Conservation (phyloP, 495 filamentous ascomycete species). For the Aspergillus sclerotioniger region DNA sequence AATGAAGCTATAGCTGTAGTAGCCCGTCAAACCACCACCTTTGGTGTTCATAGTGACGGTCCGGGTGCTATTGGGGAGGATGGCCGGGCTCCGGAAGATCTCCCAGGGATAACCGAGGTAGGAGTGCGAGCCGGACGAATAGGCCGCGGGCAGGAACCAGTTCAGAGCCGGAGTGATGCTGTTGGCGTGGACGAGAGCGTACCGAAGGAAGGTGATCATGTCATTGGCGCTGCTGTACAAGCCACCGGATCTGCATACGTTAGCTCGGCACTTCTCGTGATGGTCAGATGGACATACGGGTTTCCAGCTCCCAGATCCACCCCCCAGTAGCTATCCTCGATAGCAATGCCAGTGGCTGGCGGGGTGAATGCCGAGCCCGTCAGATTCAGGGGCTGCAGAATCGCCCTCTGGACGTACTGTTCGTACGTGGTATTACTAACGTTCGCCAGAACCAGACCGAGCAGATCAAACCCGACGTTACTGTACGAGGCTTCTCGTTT, state of each 20-base stretch:
- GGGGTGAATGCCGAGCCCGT: neutral
- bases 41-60: neutral
- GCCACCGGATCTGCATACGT: neutral
- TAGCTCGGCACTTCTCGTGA: neutral
- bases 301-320: neutral
- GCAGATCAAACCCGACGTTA: neutral
- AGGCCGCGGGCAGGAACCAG: conserved; percentile 3
- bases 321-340: neutral
- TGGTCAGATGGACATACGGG: neutral
- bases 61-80: neutral
- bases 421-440: neutral
- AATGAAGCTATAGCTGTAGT: conserved; percentile 1
- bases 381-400: neutral
- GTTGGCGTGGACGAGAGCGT: neutral
- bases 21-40: neutral
- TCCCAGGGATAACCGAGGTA: neutral
- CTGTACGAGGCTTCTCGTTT: neutral
- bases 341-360: neutral
- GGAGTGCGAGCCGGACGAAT: neutral
- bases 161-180: neutral
- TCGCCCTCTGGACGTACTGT: neutral
- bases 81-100: conserved; percentile 1
- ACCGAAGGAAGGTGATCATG: conserved; percentile 1
- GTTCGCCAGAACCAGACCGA: neutral
- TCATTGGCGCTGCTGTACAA: neutral